Base-by-base conservation (phyloP, 306 rosid genomes). In the Begonia loranthoides region DNA sequence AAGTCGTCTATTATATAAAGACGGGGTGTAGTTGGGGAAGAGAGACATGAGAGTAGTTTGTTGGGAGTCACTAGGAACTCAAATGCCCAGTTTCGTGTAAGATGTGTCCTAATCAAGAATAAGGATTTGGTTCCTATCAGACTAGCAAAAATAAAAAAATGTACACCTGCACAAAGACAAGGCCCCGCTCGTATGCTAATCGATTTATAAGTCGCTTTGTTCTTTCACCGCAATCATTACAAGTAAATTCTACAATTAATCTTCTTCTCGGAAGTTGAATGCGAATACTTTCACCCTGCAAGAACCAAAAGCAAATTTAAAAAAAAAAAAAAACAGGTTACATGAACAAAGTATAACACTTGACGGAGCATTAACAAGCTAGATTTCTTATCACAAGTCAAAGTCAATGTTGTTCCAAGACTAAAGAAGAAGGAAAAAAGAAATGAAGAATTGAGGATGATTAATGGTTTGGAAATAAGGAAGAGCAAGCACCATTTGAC, bases 151-250 rank as follows among this genome's bases (percentile, higher is more conserved):
- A 46, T 1, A 15, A 40, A 10, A 13, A 24, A 56, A 40, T 41
- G 17, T 12, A 41, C 76, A 83, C 99, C 93, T 87, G 96, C 5
- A 92, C 81, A 63, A 80, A 86, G 66, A 78, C 33, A 12, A 75
- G 72, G 51, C 93, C 95, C 58, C 81, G 66, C 70, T 92, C 96
- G 60, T 83, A 83, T 15, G 96, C 94, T 65, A 86, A 60, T 24
- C 82, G 92, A 67, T 79, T 82, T 9, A 83, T 67, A 9, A 92
- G 82, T 68, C 82, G 74, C 68, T 76, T n/a, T 24, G 96, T 84
- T 70, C 85, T 90, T 66, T 76, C 92, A 62, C 80, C 77, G 41
- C 99, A 85, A 46, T 45, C 70, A 57, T 74, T 19, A 67, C 95
- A 86, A 14, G 95, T 80, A 73, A 85, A 86, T 51, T 80, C 73